Evolutionary conservation across 495 filamentous ascomycete species (phyloP), one percentile per base, ranked within the genome.

Genomic region (Penicillium turbatum): DNA sequence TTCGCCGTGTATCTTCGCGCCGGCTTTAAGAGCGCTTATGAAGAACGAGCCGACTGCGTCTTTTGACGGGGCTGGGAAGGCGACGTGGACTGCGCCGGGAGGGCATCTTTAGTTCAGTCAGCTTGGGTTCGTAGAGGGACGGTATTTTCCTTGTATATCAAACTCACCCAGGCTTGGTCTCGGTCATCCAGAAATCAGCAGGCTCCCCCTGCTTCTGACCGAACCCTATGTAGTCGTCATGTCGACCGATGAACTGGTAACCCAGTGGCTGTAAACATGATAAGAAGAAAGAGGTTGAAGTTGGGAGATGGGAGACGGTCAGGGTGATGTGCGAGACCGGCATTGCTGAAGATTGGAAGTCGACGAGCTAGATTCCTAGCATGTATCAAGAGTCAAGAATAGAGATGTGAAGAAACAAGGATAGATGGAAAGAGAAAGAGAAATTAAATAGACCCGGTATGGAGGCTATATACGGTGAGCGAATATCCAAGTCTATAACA

Each of bases 281-380:
- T 5, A 91, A 80, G 68, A 88, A 95, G 74, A 92, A 92, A 1
- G 87, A 92, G 38, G 82, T 84, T 7, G 88, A 86, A 16, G 83
- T 84, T 7, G 89, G 83, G 35, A 93, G 85, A 64, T 92, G 82
- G 40, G 82, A 84, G 61, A 92, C 89, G 19, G 78, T 82, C 39
- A 86, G 70, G 53, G 77, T 79, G 54, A 84, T 69, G 59, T 84
- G 76, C 24, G 81, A 81, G 54, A 83, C 66, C 53, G 81, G 79
- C 82, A 84, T 85, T 31, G 56, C 56, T 53, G 35, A 48, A 35
- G 49, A 24, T 51, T 2, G 21, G 51, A 60, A 46, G 49, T 47
- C 21, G 43, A 56, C 48, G 48, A 44, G 55, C 47, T 41, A 32
- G 48, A 15, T 17, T 38, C 37, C 45, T 34, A 36, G 43, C 37